Evolutionary conservation across 768 basidiomycete genomes (phyloP), one percentile per base, ranked within the genome.

Genomic region (Suillus plorans): DNA sequence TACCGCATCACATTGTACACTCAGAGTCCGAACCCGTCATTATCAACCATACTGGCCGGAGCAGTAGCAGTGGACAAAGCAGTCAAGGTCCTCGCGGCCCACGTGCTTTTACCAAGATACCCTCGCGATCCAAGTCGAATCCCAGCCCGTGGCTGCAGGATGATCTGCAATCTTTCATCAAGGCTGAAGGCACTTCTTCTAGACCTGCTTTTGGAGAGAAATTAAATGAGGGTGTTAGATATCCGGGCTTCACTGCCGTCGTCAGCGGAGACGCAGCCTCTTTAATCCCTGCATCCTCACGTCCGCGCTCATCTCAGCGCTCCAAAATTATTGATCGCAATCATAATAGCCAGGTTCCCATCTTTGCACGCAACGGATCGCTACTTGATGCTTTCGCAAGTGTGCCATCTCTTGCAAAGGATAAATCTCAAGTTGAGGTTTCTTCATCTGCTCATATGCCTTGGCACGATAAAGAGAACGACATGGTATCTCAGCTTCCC

Each of bases 81-180:
- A 77, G 70, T 62, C 78, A 80, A 42, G 76, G 81, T 60, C 81
- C 80, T 52, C 77, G 79, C 36, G 84, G 84, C 3, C 80, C 85
- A 20, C 80, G 81, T 28, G 65, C 73, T 9, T 78, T 72, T 28
- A 74, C 78, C 6, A 69, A 70, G 74, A 69, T 78, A 76, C 66
- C 70, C 64, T 69, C 69, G 7, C 79, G 77, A 18, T 68, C 74
- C 25, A 42, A n/a, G 10, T 59, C 58, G 9, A 39, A 58, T 31
- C 58, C 58, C 20, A 79, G 77, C 45, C 68, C 66, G 57, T 16
- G 67, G 66, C 28, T 70, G 16, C 49, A 58, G 25, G 52, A 41
- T 45, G n/a, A 18, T 25, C 6, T 58, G n/a, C 65, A 62, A 41
- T 63, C 58, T 4, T 63, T 59, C 18, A 44, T 61, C 5, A 56